Evolutionary conservation across 2,329 filamentous ascomycete genomes (phyloP), one percentile per base, ranked within the genome.

Genomic region (Huntiella abstrusa): DNA sequence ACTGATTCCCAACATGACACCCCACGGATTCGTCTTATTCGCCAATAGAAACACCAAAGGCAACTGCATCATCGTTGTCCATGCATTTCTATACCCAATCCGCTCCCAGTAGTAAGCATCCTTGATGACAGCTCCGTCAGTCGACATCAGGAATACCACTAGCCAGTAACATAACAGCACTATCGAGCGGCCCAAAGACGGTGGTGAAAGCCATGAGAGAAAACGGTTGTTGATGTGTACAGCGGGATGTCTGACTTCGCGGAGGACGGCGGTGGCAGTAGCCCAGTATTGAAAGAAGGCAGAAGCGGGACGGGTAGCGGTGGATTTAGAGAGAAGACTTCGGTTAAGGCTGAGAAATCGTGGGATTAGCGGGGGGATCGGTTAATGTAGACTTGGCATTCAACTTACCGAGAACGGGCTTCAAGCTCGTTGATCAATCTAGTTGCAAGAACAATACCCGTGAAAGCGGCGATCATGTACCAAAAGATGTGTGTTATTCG

Each of bases 31-130:
- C 51, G 68, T 65, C 55, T 77, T 77, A 51, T 70, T 70, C 19
- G 73, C 68, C 11, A 81, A 65, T 2, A 81, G 63, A 53, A 75
- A 79, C 7, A 80, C 62, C 15, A 81, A 62, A 0, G 77, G 77
- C 37, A 81, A 66, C 57, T 81, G 77, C 2, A 69, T 73, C 40
- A 78, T 62, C 7, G 73, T 70, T 19, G 80, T 66, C 77, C 77
- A 81, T 13, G 75, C 77, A 52, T 77, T 77, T 47, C 77, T 73
- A 56, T 74, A 81, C 4, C 72, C 77, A 48, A 80, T 71, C 50
- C 75, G 73, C 57, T 81, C 77, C 63, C 67, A 76, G 56, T 68
- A 77, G 53, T 69, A 69, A 37, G 63, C 64, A 51, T 77, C 74
- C 19, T 67, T 54, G 39, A 66, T 52, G 39, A 74, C 57, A 42